phyloP scores from a whole-genome alignment of 495 filamentous ascomycete species.

The Aspergillus funiculosus region DNA sequence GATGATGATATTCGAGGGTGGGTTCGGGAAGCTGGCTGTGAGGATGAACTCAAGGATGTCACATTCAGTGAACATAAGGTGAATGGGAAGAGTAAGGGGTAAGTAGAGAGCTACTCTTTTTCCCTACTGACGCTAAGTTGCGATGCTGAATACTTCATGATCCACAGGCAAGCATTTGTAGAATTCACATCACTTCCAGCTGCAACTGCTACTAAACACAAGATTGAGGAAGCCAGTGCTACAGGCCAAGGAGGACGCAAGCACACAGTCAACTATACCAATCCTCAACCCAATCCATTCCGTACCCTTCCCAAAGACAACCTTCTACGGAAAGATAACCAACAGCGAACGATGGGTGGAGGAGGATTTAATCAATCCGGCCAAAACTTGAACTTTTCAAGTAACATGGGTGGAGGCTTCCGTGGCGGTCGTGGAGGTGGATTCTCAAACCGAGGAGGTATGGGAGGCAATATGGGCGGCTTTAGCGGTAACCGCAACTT shows the following conservation, averaged over 20 bases:
- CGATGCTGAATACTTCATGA: constrained; percentile 8
- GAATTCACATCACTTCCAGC: constrained; percentile 81
- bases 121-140: neutral
- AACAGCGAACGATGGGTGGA: constrained; percentile 28
- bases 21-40: constrained; percentile 67
- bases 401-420: constrained; percentile 38
- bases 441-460: constrained; percentile 39
- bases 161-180: constrained; percentile 76
- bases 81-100: constrained; percentile 98
- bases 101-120: constrained; percentile 25
- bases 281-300: constrained; percentile 78
- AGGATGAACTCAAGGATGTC: constrained; percentile 83
- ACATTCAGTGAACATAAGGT: constrained; percentile 98
- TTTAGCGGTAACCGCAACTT: constrained; percentile 48
- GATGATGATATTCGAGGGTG: constrained; percentile 93
- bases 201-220: constrained; percentile 76
- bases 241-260: constrained; percentile 57
- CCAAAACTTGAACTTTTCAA: constrained; percentile 33
- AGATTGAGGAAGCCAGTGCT: constrained; percentile 59
- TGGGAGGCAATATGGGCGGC: constrained; percentile 31
- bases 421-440: constrained; percentile 46
- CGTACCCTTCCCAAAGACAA: constrained; percentile 87
- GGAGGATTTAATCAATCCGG: constrained; percentile 27
- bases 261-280: constrained; percentile 67
- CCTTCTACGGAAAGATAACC: constrained; percentile 66